These are phyloP conservation scores for Hygrophila difformis DNA, from an alignment of 257 asterid genomes.

Conservation along the genomic window DNA sequence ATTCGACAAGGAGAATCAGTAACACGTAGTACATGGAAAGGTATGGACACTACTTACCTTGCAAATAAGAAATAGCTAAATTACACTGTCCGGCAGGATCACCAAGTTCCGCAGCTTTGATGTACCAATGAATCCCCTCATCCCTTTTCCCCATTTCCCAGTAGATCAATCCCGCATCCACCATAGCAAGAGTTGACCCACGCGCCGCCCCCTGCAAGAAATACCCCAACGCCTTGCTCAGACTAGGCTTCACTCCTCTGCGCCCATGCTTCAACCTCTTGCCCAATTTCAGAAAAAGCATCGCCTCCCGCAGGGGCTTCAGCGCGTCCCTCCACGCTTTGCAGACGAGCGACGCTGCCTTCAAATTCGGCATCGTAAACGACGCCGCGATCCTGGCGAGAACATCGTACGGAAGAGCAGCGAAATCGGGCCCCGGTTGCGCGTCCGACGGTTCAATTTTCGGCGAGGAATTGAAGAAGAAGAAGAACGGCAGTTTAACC, in stretches of 20 bases:
- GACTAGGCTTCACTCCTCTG: constrained; percentile 47
- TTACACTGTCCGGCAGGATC: constrained; percentile 81
- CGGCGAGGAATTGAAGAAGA: constrained; percentile 18
- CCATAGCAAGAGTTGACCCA: constrained; percentile 93
- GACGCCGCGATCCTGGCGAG: constrained; percentile 53
- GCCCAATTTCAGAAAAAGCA: constrained; percentile 58
- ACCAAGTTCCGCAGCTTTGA: constrained; percentile 73
- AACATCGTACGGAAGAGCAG: constrained; percentile 67
- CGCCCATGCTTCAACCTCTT: constrained; percentile 86
- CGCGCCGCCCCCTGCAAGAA: constrained; percentile 81
- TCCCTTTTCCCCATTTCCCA: constrained; percentile 76
- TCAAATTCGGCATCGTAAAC: constrained; percentile 43
- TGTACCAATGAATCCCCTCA: constrained; percentile 48
- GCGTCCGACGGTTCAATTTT: background rate
- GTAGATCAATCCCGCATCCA: constrained; percentile 71
- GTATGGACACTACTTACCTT: too few species aligned
- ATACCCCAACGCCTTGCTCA: constrained; percentile 55
- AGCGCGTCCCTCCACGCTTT: constrained; percentile 84
- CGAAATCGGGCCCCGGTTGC: constrained; percentile 29
- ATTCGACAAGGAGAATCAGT: too few species aligned
- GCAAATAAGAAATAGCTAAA: constrained; percentile 69
- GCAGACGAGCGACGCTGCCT: constrained; percentile 74
- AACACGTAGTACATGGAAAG: too few species aligned
- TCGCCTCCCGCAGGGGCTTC: constrained; percentile 73
- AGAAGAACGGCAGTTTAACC: constrained; percentile 15